Base-by-base conservation (phyloP, 2,329 filamentous ascomycete genomes). In the Aureobasidium sp. region DNA sequence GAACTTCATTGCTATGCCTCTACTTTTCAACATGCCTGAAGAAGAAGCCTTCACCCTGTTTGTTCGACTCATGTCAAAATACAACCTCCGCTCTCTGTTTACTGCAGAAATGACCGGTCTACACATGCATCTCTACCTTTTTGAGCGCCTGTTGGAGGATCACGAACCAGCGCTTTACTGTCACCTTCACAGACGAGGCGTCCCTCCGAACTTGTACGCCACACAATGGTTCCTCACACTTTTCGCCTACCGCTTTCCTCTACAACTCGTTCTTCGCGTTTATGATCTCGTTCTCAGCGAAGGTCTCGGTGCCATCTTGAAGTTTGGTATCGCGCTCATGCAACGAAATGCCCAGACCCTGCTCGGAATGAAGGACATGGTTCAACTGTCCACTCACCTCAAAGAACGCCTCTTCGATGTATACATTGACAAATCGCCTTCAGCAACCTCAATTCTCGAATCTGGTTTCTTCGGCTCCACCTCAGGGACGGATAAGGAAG, bases 181-280 rank as follows among this genome's bases (percentile, higher is more conserved):
- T 72, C 94, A 99, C 74, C 84, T 99, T 61, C 89, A 90, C 70
- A 87, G 94, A 62, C 85, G 89, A 61, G 87, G 90, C 66, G 94
- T 99, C 60, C 89, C 89, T 9, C 89, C 94, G 0, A 91, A 96
- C 71, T 81, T 99, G 9, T 99, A 99, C 72, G 94, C 94, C 48
- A 99, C 94, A 0, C 94, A 99, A 74, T 99, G 94, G 94, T 99
- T 99, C 76, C 82, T 99, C 54, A 99, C 94, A 0, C 81, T 99
- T n/a, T 99, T 99, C 71, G 91, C 93, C 36, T 99, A 99, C 74
- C 89, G 95, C 45, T 99, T 99, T 74, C 94, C 94, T 9, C 81
- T 99, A 8, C 94, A 99, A 72, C 85, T 99, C 10, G 94, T 99
- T 7, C 86, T 99, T 62, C 89, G 94, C 36, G 95, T 99, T 55